These are phyloP conservation scores for Hura crepitans DNA, from an alignment of 441 rosid genomes.

Conservation along the genomic window DNA sequence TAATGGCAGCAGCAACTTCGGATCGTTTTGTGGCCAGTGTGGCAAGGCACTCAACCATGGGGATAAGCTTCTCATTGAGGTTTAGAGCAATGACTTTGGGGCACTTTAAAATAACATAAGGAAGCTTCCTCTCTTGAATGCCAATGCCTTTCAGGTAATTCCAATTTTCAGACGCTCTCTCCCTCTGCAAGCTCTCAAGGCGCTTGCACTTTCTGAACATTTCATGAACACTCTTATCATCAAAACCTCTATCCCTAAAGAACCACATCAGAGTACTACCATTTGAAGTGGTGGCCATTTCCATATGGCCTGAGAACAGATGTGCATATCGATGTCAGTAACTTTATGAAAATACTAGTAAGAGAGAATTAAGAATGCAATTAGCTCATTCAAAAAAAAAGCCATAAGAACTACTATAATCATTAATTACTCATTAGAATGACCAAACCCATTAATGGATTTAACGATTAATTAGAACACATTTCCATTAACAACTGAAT, in stretches of 20 bases:
- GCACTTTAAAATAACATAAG: slow-evolving; percentile 65
- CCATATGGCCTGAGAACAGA: slow-evolving; percentile 37
- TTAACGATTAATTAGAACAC: not conserved
- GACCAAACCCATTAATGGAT: not conserved
- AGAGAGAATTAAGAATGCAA: not conserved
- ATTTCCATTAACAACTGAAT: not conserved
- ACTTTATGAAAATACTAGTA: not conserved
- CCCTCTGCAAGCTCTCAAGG: slow-evolving; percentile 50
- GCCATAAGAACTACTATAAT: not conserved
- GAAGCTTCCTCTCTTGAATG: slow-evolving; percentile 81
- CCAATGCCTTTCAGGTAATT: slow-evolving; percentile 64
- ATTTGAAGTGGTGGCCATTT: slow-evolving; percentile 40
- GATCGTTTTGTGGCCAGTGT: slow-evolving; percentile 54
- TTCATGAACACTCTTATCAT: slow-evolving; percentile 54
- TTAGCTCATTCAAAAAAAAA: not conserved
- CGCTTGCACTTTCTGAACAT: slow-evolving; percentile 85
- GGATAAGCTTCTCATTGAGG: slow-evolving; percentile 68
- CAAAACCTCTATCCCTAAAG: slow-evolving; percentile 78
- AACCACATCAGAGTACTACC: slow-evolving; percentile 69
- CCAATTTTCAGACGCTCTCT: slow-evolving; percentile 83
- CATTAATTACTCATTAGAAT: not conserved
- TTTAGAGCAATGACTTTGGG: slow-evolving; percentile 79
- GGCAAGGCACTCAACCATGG: slow-evolving; percentile 81
- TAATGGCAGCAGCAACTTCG: slow-evolving; percentile 75
- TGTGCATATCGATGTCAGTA: not conserved